A percentile compares a stretch with the other conserved stretches of the same genome.
phyloP scores from a whole-genome alignment of 148 eudicot genomes.

The Dianthus caryophyllus region DNA sequence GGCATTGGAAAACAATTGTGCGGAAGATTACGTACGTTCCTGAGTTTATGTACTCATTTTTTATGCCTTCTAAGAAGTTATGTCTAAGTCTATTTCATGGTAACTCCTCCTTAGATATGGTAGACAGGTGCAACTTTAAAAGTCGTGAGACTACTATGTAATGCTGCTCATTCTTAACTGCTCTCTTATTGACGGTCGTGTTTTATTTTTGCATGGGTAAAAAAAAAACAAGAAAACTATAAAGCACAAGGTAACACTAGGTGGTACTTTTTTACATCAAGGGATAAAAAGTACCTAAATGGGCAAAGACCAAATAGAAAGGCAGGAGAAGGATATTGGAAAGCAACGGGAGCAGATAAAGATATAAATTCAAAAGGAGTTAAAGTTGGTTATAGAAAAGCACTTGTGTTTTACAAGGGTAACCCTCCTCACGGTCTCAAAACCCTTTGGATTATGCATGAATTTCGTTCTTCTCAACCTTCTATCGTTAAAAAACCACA shows the following conservation, averaged over 20 bases:
- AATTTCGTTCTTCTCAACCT: slow-evolving; percentile 37
- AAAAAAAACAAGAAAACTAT: neutral
- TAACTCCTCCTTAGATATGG: too few species aligned
- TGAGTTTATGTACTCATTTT: too few species aligned
- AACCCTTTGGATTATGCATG: slow-evolving; percentile 86
- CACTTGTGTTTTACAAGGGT: slow-evolving; percentile 71
- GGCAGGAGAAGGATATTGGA: slow-evolving; percentile 71
- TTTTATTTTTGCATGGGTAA: neutral
- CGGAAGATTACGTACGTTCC: too few species aligned
- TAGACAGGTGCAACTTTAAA: too few species aligned
- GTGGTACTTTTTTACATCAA: slow-evolving; percentile 80
- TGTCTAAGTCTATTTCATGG: too few species aligned
- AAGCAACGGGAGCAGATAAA: slow-evolving; percentile 81
- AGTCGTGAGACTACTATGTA: too few species aligned
- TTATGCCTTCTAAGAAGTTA: too few species aligned
- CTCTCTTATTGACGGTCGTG: neutral
- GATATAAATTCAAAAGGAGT: slow-evolving; percentile 33
- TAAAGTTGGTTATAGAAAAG: slow-evolving; percentile 62
- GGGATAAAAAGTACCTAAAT: slow-evolving; percentile 74
- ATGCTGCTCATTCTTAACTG: too few species aligned
- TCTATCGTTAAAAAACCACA: neutral
- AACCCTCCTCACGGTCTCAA: slow-evolving; percentile 70
- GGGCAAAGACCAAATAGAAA: slow-evolving; percentile 70
- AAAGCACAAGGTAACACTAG: neutral
- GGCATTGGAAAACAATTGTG: too few species aligned